These are phyloP conservation scores for Metrosideros polymorpha DNA, from an alignment of 441 rosid species.

Conservation along the genomic window DNA sequence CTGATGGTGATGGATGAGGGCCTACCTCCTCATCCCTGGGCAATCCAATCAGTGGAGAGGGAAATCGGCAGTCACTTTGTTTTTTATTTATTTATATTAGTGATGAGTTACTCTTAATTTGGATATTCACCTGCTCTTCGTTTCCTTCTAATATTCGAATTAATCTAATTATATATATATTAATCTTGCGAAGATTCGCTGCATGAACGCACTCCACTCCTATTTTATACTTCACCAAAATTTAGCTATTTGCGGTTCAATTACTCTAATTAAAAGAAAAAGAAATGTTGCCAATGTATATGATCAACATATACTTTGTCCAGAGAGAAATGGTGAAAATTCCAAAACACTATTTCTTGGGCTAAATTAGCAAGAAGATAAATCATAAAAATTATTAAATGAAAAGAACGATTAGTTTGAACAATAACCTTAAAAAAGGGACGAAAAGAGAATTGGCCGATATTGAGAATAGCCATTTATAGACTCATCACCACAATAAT, in stretches of 20 bases:
- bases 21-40: neutral
- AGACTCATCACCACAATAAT: neutral
- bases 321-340: neutral
- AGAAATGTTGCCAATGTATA: neutral
- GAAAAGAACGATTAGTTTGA: neutral
- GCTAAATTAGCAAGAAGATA: neutral
- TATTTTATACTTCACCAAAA: neutral
- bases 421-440: fast-evolving
- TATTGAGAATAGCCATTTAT: neutral
- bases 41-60: neutral
- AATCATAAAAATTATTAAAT: neutral
- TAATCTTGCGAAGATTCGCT: too few species aligned
- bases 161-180: too few species aligned
- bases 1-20: neutral
- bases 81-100: neutral
- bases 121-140: too few species aligned
- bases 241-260: neutral
- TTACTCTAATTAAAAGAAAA: neutral
- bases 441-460: neutral
- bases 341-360: neutral
- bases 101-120: too few species aligned
- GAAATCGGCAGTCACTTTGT: neutral
- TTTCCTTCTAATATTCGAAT: too few species aligned
- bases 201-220: neutral
- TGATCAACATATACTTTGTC: neutral